Conservation (phyloP, 1,139 yeast species). For the Suhomyces wounanorum region DNA sequence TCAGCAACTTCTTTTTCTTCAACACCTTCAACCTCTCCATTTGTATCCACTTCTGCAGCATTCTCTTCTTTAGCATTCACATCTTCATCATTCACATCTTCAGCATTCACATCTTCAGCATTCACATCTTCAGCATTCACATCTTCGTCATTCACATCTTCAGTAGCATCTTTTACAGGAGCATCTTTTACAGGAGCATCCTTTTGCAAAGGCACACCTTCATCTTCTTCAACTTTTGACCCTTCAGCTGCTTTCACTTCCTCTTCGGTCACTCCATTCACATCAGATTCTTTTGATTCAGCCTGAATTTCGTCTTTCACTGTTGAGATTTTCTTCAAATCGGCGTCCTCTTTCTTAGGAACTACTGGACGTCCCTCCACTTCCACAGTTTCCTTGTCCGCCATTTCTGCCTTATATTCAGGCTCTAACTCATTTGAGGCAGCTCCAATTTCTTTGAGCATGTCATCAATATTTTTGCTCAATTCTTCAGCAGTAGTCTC, state of each 20-base stretch:
- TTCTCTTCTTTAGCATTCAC: constrained; percentile 4
- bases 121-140: too few relatives aligned
- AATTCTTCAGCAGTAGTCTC: neutral
- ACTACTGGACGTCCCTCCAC: neutral
- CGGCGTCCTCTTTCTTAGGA: neutral
- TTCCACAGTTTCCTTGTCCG: neutral
- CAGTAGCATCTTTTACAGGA: too few relatives aligned
- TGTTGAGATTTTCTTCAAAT: neutral
- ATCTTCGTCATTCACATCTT: too few relatives aligned
- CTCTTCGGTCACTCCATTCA: neutral
- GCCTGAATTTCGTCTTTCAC: neutral
- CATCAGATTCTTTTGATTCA: neutral
- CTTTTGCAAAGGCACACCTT: too few relatives aligned
- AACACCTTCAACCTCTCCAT: neutral
- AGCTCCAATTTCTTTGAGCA: neutral
- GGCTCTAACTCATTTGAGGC: neutral
- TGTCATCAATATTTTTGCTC: neutral
- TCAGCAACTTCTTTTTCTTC: neutral
- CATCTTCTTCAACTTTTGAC: neutral
- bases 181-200: too few relatives aligned
- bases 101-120: neutral
- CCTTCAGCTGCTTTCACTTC: neutral
- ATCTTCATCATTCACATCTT: neutral
- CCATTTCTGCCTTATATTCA: neutral
- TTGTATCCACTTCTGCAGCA: neutral